Evolutionary conservation across 169 alveolate species (phyloP).

Genomic region (Eimeria necatrix): DNA sequence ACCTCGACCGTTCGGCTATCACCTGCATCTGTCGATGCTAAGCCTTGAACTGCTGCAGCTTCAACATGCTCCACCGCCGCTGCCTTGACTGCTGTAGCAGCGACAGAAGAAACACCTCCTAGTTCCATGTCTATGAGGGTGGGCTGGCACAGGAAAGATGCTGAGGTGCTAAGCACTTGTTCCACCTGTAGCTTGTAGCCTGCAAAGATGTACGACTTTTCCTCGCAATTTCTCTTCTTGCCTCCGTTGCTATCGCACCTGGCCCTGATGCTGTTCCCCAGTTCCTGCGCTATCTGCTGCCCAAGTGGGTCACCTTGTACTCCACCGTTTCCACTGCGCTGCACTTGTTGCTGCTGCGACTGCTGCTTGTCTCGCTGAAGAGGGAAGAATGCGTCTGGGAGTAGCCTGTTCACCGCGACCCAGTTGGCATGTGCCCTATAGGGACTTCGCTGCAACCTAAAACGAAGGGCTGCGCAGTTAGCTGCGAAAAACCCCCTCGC

Average conservation of each 20-base stretch:
- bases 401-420: conserved; percentile 54
- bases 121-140: not conserved
- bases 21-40: not conserved
- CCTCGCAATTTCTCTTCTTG: conserved; percentile 1
- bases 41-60: conserved; percentile 5
- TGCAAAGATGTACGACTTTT: conserved; percentile 1
- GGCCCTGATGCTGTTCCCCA: not conserved
- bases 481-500: conserved; percentile 23
- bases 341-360: not conserved
- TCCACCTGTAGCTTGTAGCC: conserved; percentile 5
- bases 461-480: conserved; percentile 55
- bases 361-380: not conserved
- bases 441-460: conserved; percentile 48
- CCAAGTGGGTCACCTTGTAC: no score
- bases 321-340: not conserved
- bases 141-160: conserved; percentile 11
- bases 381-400: conserved; percentile 67
- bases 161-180: conserved; percentile 42
- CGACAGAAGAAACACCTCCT: not conserved
- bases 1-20: not conserved
- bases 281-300: conserved; percentile 38
- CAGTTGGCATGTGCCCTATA: conserved; percentile 52
- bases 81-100: conserved; percentile 11
- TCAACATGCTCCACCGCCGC: conserved; percentile 15
- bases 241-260: conserved; percentile 15